These are phyloP conservation scores for Diaporthe citriasiana DNA, from an alignment of 2,329 filamentous ascomycete species.

Conservation along the genomic window DNA sequence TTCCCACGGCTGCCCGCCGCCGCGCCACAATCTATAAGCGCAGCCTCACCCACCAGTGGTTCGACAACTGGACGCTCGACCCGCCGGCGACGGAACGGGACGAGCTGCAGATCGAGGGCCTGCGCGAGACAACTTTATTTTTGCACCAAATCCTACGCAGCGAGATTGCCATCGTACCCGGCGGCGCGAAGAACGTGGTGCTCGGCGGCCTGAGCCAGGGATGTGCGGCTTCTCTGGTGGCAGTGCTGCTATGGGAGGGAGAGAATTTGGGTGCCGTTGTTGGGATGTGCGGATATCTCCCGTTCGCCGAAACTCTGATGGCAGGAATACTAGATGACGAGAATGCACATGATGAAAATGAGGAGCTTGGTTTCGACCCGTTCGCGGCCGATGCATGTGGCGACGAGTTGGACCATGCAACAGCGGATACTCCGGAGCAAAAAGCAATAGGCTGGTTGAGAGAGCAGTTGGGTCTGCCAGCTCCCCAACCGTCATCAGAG, in stretches of 20 bases:
- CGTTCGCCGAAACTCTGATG: conserved; percentile 49
- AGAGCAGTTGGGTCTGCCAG: not conserved
- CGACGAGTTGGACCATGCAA: fast-evolving
- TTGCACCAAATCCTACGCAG: conserved; percentile 54
- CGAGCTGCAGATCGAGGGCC: conserved; percentile 55
- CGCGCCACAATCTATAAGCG: conserved; percentile 56
- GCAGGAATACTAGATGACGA: conserved; percentile 43
- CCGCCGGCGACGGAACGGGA: conserved; percentile 42
- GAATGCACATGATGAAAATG: conserved; percentile 47
- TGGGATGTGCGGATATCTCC: conserved; percentile 62
- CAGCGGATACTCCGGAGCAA: not conserved
- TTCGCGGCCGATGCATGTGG: not conserved
- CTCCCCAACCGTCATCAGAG: not conserved
- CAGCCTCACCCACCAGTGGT: conserved; percentile 59
- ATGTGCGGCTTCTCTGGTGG: conserved; percentile 60
- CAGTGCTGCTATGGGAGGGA: conserved; percentile 60
- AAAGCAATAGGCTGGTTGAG: conserved; percentile 10
- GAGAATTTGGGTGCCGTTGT: conserved; percentile 54
- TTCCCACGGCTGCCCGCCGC: conserved; percentile 62
- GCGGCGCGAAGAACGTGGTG: conserved; percentile 55
- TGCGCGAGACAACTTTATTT: conserved; percentile 57
- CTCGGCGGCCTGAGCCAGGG: conserved; percentile 68
- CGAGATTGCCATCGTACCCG: conserved; percentile 54
- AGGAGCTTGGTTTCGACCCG: conserved; percentile 33
- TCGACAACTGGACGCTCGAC: conserved; percentile 57